A percentile compares a stretch with the other conserved stretches of the same genome.
phyloP scores from a whole-genome alignment of 2,329 filamentous ascomycete genomes.

The Colletotrichum ledebouriae region DNA sequence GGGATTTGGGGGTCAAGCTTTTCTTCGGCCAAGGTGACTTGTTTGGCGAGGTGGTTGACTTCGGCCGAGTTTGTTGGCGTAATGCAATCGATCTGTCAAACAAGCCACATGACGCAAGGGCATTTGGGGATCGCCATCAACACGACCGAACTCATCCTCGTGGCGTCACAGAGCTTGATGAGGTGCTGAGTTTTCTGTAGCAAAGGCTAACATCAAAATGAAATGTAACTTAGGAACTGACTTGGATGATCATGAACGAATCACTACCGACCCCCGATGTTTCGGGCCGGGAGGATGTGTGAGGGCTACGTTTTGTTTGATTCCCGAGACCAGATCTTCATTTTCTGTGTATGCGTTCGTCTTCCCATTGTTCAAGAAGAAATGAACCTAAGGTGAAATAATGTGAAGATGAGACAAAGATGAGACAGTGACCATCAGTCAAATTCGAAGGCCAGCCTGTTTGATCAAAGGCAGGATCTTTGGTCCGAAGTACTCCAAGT shows the following conservation, averaged over 20 bases:
- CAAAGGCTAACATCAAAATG: too few relatives aligned
- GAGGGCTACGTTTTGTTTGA: too few relatives aligned
- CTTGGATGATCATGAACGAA: too few relatives aligned
- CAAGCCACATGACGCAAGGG: conserved; percentile 14
- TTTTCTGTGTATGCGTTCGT: too few relatives aligned
- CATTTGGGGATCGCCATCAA: neutral
- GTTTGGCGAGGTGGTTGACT: neutral
- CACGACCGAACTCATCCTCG: neutral
- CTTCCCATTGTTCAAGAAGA: too few relatives aligned
- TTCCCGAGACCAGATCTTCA: too few relatives aligned
- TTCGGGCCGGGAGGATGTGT: too few relatives aligned
- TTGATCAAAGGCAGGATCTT: conserved; percentile 12
- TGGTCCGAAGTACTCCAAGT: conserved; percentile 16
- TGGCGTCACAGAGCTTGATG: neutral
- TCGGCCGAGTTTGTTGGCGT: too few relatives aligned
- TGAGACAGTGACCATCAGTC: neutral
- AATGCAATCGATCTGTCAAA: conserved; percentile 3
- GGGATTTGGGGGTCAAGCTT: too few relatives aligned
- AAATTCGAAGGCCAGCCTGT: neutral
- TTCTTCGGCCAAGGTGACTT: neutral
- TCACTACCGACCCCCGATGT: too few relatives aligned
- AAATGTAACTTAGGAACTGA: neutral
- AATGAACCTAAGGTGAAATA: too few relatives aligned
- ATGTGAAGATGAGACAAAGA: neutral
- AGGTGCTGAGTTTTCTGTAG: neutral